phyloP scores from a whole-genome alignment of 306 rosid genomes.

The Erythrophleum fordii region DNA sequence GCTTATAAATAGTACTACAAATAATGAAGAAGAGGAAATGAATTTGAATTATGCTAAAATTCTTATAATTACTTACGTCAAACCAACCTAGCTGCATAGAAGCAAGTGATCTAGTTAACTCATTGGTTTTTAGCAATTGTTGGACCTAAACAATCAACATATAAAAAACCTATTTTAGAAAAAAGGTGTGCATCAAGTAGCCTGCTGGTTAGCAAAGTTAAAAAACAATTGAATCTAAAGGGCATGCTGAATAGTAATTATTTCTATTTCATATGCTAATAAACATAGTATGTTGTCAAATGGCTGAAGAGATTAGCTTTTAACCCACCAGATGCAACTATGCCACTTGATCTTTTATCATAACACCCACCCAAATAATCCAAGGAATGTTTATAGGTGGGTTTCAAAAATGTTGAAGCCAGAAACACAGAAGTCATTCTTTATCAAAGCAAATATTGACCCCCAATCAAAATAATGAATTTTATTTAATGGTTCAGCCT shows the following conservation, averaged over 20 bases:
- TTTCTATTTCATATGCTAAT: no score
- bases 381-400: background rate
- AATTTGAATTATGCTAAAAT: background rate
- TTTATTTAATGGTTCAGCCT: background rate
- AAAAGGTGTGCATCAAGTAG: background rate
- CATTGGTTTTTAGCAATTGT: slow-evolving; percentile 46
- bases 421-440: background rate
- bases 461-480: background rate
- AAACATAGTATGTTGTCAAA: background rate
- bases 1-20: no score
- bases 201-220: background rate
- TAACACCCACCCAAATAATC: background rate
- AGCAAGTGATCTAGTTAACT: slow-evolving; percentile 39
- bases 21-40: background rate
- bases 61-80: slow-evolving; percentile 39
- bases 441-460: background rate
- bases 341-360: background rate
- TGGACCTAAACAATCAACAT: slow-evolving; percentile 37
- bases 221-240: background rate
- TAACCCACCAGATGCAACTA: background rate
- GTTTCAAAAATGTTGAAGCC: background rate
- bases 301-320: background rate
- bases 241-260: background rate
- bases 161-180: background rate
- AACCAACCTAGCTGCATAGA: slow-evolving; percentile 53